Evolutionary conservation across 202 grass and related monocot genomes (phyloP), one percentile per base, ranked within the genome.

Genomic region (Bolboschoenoplectus hybrid): DNA sequence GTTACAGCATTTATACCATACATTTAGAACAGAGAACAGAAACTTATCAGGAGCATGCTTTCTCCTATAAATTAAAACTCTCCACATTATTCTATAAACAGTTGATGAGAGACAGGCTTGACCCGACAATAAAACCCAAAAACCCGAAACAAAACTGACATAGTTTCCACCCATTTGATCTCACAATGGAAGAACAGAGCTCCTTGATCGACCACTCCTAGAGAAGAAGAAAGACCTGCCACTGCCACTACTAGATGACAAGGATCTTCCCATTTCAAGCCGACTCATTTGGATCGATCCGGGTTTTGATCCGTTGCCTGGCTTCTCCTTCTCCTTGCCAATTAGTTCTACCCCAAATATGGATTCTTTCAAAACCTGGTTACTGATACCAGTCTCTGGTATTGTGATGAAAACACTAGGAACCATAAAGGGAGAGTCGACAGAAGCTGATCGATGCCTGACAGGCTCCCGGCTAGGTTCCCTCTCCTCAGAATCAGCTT

Each of bases 391-490:
- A 40, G 45, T 67, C 67, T 88, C 82, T 32, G 68, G 82, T 60
- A 88, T 62, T 19, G 80, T 40, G 83, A 66, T 75, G 69, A 49
- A 49, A 19, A 95, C 85, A 47, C n/a, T 39, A 16, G 85, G 68
- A 7, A 91, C 84, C 74, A 83, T 82, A 20, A 95, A 63, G 1
- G 91, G 91, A 1, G 91, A 95, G 63, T 93, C 91, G 64, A 93
- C 92, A 38, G 93, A 93, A 19, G 87, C 89, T 0, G 91, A 93
- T 61, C 91, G 87, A 11, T 85, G 62, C 52, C 82, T 50, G n/a
- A 85, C 74, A 26, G 69, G 50, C 0, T 19, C 5, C 32, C 6
- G 56, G 68, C 39, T 79, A 0, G 4, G 82, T 82, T 71, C 60
- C 85, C 87, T 84, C 10, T 50, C 45, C 20, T 85, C 89, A 32